Percentiles rank a stretch among this genome's conserved stretches.
phyloP scores from a whole-genome alignment of 2,329 filamentous ascomycete species.

The Fusarium phyllophilum region DNA sequence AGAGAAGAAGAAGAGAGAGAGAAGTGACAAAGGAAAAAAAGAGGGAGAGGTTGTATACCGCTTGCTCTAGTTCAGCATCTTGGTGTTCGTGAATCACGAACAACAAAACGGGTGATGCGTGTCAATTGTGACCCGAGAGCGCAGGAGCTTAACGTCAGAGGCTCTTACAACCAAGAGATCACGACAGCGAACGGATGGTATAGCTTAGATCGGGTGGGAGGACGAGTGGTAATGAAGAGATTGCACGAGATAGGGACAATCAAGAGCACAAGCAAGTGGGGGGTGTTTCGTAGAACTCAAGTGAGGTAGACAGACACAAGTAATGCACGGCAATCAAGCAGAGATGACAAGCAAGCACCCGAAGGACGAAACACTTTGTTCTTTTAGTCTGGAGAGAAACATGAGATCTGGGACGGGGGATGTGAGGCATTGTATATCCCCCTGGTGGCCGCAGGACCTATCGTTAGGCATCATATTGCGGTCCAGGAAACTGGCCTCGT shows the following conservation, averaged over 20 bases:
- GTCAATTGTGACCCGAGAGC: constrained; percentile 25
- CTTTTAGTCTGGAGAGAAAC: constrained; percentile 26
- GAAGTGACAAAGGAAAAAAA: constrained; percentile 34
- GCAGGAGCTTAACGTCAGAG: constrained; percentile 23
- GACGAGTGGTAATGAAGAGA: constrained; percentile 41
- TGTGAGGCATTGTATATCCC: constrained; percentile 32
- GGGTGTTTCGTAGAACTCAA: constrained; percentile 2
- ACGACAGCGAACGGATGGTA: constrained; percentile 36
- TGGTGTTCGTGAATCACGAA: constrained; percentile 44
- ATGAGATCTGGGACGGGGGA: constrained; percentile 21
- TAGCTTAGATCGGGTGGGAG: constrained; percentile 24
- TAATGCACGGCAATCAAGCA: constrained; percentile 28
- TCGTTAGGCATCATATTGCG: constrained; percentile 33
- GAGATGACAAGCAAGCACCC: constrained; percentile 32
- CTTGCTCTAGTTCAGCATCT: constrained; percentile 38
- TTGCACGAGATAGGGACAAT: constrained; percentile 36
- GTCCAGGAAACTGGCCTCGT: constrained; percentile 41
- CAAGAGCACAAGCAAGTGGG: constrained; percentile 29
- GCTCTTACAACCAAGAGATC: constrained; percentile 28
- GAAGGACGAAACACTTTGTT: constrained; percentile 38
- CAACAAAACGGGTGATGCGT: constrained; percentile 24
- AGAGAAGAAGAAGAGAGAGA: constrained; percentile 16
- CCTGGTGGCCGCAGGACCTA: constrained; percentile 28
- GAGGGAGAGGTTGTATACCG: constrained; percentile 29
- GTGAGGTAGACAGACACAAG: constrained; percentile 9